Evolutionary conservation across 2,329 filamentous ascomycete genomes (phyloP).

Genomic region (Fusarium veterinarium): DNA sequence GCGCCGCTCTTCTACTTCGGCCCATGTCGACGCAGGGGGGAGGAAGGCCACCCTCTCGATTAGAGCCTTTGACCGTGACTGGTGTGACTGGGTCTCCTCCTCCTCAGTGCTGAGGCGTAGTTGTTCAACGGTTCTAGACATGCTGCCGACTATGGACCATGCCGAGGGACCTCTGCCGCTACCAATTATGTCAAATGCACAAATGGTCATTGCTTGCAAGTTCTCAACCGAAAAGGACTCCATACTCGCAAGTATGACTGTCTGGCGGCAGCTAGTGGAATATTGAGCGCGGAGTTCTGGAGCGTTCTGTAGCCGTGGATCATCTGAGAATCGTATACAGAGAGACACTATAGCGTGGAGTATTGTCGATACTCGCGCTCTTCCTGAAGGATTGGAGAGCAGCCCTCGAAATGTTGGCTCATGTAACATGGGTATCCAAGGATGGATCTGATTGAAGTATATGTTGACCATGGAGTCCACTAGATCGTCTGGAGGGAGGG

Average conservation of each 20-base stretch:
- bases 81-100: constrained; percentile 39
- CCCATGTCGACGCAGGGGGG: constrained; percentile 47
- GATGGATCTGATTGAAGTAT: constrained; percentile 53
- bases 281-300: constrained; percentile 20
- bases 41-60: constrained; percentile 50
- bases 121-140: constrained; percentile 54
- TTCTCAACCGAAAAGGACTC: constrained; percentile 51
- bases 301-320: constrained; percentile 41
- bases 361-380: constrained; percentile 44
- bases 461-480: constrained; percentile 49
- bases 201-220: constrained; percentile 50
- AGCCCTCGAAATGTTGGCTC: constrained; percentile 41
- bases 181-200: constrained; percentile 52
- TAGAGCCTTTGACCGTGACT: constrained; percentile 42
- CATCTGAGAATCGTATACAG: constrained; percentile 45
- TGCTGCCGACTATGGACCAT: constrained; percentile 54
- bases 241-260: constrained; percentile 50
- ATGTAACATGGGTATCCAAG: constrained; percentile 51
- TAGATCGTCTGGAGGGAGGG: constrained; percentile 46
- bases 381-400: constrained; percentile 22
- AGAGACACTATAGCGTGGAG: constrained; percentile 51
- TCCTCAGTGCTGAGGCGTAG: constrained; percentile 52
- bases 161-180: constrained; percentile 49
- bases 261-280: constrained; percentile 46
- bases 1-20: constrained; percentile 53